These are phyloP conservation scores for Daldinia childiae DNA, from an alignment of 495 filamentous ascomycete genomes.

Conservation along the genomic window DNA sequence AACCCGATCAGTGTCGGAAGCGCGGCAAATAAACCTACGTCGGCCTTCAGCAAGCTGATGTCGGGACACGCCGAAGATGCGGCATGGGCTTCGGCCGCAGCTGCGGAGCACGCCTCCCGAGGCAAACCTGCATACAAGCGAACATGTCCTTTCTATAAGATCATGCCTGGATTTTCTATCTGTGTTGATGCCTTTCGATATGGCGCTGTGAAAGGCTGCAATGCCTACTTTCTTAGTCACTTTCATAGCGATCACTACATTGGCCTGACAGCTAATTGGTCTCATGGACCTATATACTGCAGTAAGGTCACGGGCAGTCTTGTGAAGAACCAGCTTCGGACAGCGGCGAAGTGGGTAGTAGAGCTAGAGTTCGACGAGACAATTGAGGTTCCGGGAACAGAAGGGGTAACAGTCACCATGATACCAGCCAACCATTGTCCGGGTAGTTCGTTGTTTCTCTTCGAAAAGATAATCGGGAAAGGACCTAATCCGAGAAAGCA, in stretches of 20 bases:
- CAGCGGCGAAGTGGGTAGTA: constrained; percentile 85
- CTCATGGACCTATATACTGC: constrained; percentile 95
- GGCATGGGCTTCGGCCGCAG: constrained; percentile 88
- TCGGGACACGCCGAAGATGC: constrained; percentile 86
- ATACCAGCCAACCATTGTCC: constrained; percentile 98
- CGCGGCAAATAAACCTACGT: constrained; percentile 52
- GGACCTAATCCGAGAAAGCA: constrained; percentile 68
- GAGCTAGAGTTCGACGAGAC: constrained; percentile 87
- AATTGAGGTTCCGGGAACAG: constrained; percentile 78
- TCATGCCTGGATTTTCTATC: constrained; percentile 88
- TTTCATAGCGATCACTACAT: constrained; percentile 99
- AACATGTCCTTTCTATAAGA: constrained; percentile 98
- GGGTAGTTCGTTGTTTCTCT: constrained; percentile 91
- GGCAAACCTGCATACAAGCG: constrained; percentile 91
- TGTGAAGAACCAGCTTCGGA: constrained; percentile 83
- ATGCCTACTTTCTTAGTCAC: constrained; percentile 96
- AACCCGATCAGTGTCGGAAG: constrained; percentile 72
- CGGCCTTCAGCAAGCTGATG: constrained; percentile 94
- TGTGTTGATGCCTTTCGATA: constrained; percentile 98
- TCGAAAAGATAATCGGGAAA: constrained; percentile 77
- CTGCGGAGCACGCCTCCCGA: constrained; percentile 76
- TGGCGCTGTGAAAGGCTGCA: constrained; percentile 88
- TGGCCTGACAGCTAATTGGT: constrained; percentile 87
- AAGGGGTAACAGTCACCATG: constrained; percentile 88
- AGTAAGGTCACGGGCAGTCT: constrained; percentile 91